A percentile compares a stretch with the other conserved stretches of the same genome.
Conservation (phyloP, 2,329 filamentous ascomycete genomes). For the Calonectria pseudoreteaudii region DNA sequence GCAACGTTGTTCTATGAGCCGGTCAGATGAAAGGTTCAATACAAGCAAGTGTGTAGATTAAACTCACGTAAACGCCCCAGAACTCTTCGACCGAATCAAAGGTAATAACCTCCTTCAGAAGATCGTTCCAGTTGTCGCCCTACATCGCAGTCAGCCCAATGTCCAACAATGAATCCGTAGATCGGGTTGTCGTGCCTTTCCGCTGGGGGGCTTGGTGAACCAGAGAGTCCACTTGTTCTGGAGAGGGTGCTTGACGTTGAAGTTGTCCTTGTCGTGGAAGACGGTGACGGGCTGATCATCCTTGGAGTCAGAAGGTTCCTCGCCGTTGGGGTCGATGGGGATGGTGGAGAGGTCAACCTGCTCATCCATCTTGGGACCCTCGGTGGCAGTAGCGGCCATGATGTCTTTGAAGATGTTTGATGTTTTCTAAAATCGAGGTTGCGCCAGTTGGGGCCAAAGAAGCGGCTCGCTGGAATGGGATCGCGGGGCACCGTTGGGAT, state of each 20-base stretch:
- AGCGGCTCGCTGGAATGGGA: slow-evolving; percentile 31
- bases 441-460: slow-evolving; percentile 21
- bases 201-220: slow-evolving; percentile 98
- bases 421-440: slow-evolving; percentile 28
- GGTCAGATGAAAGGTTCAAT: slow-evolving; percentile 27
- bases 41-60: slow-evolving; percentile 3
- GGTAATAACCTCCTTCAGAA: slow-evolving; percentile 97
- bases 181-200: slow-evolving; percentile 74
- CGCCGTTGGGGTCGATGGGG: slow-evolving; percentile 73
- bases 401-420: slow-evolving; percentile 31
- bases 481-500: slow-evolving; percentile 46
- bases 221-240: slow-evolving; percentile 98
- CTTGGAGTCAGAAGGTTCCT: slow-evolving; percentile 62
- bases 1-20: slow-evolving; percentile 92
- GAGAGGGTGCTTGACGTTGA: slow-evolving; percentile 98
- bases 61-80: slow-evolving; percentile 97
- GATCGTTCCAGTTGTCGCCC: slow-evolving; percentile 99
- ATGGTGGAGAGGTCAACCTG: slow-evolving; percentile 77
- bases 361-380: slow-evolving; percentile 55
- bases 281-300: slow-evolving; percentile 83
- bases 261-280: slow-evolving; percentile 98
- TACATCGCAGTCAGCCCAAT: slow-evolving; percentile 51
- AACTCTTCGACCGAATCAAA: slow-evolving; percentile 99
- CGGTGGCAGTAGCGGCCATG: slow-evolving; percentile 52
- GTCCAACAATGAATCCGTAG: slow-evolving; percentile 5